Conservation (phyloP, 148 eudicot genomes). For the Agrostemma githago region DNA sequence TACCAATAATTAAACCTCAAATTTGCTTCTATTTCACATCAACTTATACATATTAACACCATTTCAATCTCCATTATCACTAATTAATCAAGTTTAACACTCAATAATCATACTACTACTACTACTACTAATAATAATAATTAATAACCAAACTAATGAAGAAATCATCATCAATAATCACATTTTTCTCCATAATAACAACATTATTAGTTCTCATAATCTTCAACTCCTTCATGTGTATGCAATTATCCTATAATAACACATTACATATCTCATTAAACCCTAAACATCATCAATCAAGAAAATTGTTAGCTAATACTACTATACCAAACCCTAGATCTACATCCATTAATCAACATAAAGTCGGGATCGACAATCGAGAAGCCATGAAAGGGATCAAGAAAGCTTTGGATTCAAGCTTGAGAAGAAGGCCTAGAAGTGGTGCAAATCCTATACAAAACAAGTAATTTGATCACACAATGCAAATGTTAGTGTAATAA, state of each 20-base stretch:
- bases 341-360: constrained; percentile 5
- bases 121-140: background rate
- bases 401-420: constrained; percentile 52
- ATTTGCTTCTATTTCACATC: background rate
- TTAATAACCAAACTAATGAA: constrained; percentile 14
- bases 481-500: background rate
- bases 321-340: background rate
- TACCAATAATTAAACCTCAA: background rate
- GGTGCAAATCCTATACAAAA: constrained; percentile 45
- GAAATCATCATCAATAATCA: constrained; percentile 4
- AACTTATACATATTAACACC: too few relatives aligned
- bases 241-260: background rate
- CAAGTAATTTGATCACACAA: constrained; percentile 12
- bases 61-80: background rate
- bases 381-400: constrained; percentile 32
- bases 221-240: constrained; percentile 5
- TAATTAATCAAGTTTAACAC: too few relatives aligned
- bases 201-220: constrained; percentile 6
- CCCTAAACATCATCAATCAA: constrained; percentile 12
- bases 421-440: constrained; percentile 33
- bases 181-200: constrained; percentile 17
- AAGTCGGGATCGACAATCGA: constrained; percentile 4
- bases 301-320: constrained; percentile 18
- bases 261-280: background rate
- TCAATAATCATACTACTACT: background rate